Evolutionary conservation across 306 rosid species (phyloP).

Genomic region (Casuarina glauca): DNA sequence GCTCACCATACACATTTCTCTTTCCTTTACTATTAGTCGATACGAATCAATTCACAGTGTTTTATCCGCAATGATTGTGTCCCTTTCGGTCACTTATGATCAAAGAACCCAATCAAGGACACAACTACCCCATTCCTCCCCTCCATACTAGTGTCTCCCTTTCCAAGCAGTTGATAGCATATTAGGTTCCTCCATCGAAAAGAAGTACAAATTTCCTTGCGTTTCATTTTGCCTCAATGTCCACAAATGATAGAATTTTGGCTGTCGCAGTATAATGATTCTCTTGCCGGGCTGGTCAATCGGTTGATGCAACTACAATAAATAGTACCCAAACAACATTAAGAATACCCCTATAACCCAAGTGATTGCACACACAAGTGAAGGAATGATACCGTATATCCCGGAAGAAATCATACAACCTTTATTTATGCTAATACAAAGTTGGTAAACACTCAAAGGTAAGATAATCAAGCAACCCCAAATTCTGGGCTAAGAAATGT

Average conservation of each 20-base stretch:
- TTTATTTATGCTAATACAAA: slow-evolving; percentile 75
- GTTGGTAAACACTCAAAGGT: slow-evolving; percentile 56
- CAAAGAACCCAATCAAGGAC: neutral
- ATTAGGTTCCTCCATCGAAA: neutral
- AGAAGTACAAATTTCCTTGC: neutral
- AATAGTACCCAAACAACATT: neutral
- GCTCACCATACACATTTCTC: too few relatives aligned
- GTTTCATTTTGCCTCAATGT: neutral
- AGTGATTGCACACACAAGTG: slow-evolving; percentile 18
- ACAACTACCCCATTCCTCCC: neutral
- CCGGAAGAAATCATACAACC: slow-evolving; percentile 77
- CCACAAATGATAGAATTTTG: neutral
- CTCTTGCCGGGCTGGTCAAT: neutral
- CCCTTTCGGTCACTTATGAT: neutral
- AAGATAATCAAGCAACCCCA: slow-evolving; percentile 67
- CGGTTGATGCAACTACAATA: neutral
- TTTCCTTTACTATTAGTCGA: too few relatives aligned
- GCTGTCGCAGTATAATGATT: neutral
- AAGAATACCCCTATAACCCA: slow-evolving; percentile 10
- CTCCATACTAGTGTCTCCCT: neutral
- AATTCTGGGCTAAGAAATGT: slow-evolving; percentile 57
- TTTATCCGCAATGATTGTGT: too few relatives aligned
- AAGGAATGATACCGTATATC: slow-evolving; percentile 49
- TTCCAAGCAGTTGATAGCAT: neutral
- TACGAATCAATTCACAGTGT: too few relatives aligned